phyloP scores from a whole-genome alignment of 2,329 filamentous ascomycete genomes.

The Beauveria australis region DNA sequence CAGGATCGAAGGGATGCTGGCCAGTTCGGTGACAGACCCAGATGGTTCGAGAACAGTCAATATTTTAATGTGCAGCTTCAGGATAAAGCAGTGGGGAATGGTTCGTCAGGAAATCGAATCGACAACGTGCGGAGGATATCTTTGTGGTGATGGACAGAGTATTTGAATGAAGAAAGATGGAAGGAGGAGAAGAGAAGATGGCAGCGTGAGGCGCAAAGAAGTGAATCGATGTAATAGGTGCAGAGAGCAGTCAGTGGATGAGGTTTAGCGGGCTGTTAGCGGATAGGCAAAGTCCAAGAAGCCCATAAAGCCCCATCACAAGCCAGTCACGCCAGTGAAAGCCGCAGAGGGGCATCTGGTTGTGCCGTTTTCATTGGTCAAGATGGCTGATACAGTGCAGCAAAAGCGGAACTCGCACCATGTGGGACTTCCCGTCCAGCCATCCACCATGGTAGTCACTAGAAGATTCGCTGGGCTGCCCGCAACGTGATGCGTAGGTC shows the following conservation, averaged over 20 bases:
- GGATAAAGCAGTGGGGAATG: too few species aligned
- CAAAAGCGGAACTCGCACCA: background rate
- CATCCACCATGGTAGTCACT: slow-evolving; percentile 13
- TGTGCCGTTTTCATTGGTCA: background rate
- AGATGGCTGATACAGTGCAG: background rate
- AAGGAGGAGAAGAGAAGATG: too few species aligned
- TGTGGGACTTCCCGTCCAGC: background rate
- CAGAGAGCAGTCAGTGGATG: background rate
- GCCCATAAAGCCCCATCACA: background rate
- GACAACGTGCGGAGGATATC: too few species aligned
- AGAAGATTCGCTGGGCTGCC: slow-evolving; percentile 17
- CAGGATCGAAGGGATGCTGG: too few species aligned
- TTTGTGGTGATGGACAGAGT: too few species aligned
- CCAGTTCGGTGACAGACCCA: too few species aligned
- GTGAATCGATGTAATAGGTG: background rate
- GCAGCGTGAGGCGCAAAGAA: background rate
- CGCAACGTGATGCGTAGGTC: background rate
- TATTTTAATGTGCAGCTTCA: too few species aligned
- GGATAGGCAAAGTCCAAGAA: background rate
- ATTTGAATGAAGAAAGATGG: too few species aligned
- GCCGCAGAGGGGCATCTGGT: background rate
- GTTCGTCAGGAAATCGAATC: too few species aligned
- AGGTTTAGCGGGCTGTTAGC: background rate
- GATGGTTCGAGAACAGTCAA: too few species aligned
- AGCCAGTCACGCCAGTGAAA: background rate